Evolutionary conservation across 73 alveolate species (phyloP).

Genomic region (Tetrahymena borealis): DNA sequence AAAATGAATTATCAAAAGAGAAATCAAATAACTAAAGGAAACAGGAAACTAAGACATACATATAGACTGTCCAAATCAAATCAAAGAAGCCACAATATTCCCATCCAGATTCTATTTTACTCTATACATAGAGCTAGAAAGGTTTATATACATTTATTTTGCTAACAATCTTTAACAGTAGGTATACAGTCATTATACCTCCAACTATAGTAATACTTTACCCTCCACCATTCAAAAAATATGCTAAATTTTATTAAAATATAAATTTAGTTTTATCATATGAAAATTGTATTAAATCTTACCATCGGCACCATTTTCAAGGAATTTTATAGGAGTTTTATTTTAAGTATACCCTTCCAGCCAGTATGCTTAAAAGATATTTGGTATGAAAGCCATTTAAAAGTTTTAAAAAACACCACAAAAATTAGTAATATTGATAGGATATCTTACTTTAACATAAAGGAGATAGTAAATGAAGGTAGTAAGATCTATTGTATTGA

Average conservation of each 20-base stretch:
- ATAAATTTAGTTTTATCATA: too few species aligned
- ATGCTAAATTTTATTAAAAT: too few species aligned
- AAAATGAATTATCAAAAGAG: not conserved
- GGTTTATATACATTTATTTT: not conserved
- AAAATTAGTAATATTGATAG: not conserved
- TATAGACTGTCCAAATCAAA: not conserved
- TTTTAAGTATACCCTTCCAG: not conserved
- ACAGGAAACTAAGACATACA: not conserved
- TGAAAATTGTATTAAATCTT: too few species aligned
- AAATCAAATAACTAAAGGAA: not conserved
- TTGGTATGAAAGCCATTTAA: not conserved
- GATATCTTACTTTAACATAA: not conserved
- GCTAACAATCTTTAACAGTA: not conserved
- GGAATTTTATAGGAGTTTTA: not conserved
- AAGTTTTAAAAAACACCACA: not conserved
- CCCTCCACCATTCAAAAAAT: not conserved
- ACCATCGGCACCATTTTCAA: not conserved
- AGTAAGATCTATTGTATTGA: not conserved
- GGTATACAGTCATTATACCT: not conserved
- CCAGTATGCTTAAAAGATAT: not conserved
- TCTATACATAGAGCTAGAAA: not conserved
- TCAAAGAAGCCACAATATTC: not conserved
- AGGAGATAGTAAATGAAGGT: not conserved
- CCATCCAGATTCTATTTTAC: not conserved
- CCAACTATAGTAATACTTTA: not conserved